Evolutionary conservation across 257 asterid species (phyloP), one percentile per base, ranked within the genome.

Genomic region (Osmanthus fragrans): DNA sequence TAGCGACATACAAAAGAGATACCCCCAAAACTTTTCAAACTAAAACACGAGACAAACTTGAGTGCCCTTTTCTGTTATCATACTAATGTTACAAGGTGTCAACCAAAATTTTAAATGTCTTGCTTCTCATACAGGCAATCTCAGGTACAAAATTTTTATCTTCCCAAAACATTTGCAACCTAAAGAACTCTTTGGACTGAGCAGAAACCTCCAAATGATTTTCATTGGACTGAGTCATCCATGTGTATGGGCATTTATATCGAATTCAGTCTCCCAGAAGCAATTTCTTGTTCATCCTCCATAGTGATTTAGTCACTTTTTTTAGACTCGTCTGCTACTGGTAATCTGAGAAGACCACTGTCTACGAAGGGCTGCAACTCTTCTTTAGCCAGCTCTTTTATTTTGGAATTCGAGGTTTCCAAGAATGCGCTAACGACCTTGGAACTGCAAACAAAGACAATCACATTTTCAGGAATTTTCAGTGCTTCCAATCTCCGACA

Each of bases 281-380:
- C 63, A 51, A 33, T 45, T 36, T 63, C 58, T 7, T 51, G 42
- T 71, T 82, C 51, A 40, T 64, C 67, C 77, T 37, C 72, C 51
- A 2, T 42, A 51, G 64, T 33, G 39, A 23, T 42, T 71, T 80
- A 77, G 16, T 76, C 79, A 21, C 83, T 82, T 81, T 72, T 76
- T 19, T 71, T 47, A 8, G 81, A 75, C 81, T 76, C 87, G 19
- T 73, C 76, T 47, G 64, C 83, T 37, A 71, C 72, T 70, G 96
- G 81, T 65, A 91, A 76, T 70, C 47, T 85, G 71, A 93, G 88
- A 60, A 83, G 79, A 1, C 96, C 99, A 21, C 81, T 84, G 49
- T 88, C 82, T 64, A 92, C 73, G 80, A 95, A 85, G 40, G 96
- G 93, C 82, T 85, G 88, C 87, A 92, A 69, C 86, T 95, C 98